Evolutionary conservation across 2,329 filamentous ascomycete genomes (phyloP), one percentile per base, ranked within the genome.

Genomic region (Aspergillus floridensis): DNA sequence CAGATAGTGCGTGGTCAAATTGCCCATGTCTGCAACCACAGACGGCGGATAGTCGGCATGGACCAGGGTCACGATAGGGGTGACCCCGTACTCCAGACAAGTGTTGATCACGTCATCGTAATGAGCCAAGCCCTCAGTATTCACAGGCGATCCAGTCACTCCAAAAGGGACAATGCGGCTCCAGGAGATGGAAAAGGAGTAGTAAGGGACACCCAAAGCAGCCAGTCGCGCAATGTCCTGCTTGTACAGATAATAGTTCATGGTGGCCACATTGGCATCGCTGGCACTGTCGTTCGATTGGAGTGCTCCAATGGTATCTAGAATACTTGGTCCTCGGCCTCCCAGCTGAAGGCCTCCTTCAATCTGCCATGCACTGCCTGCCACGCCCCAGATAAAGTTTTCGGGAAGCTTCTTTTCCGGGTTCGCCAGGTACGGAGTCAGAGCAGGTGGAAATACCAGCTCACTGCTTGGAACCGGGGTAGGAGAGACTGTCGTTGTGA

Each of bases 401-500:
- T 68, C 56, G 0, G 75, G 76, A 29, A 77, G 56, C 21, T 35
- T 57, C 35, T 77, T 21, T 6, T 22, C n/a, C 5, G 53, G 24
- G 47, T 35, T 22, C 1, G 46, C 41, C 5, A 55, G 77, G 0
- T 74, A 75, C 57, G 83, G 82, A 59, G 82, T 83, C 52, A 82
- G 79, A 1, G 74, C 68, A 0, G 85, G 84, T 0, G 84, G 85
- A 0, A 85, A 75, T 5, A 86, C 73, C 1, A 87, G 76, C 58
- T 86, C 82, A 56, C 73, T 80, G 1, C 76, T 82, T 0, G 84
- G 81, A 1, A 87, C 71, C 0, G 84, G 77, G 0, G 83, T 87
- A 0, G 84, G 82, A 4, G 74, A 76, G 2, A 84, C 83, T 0
- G 84, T 86, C 0, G 83, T 83, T 2, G 76, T 76, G 61, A 79